phyloP scores from a whole-genome alignment of 495 filamentous ascomycete species.

The Aspergillus coremiiformis region DNA sequence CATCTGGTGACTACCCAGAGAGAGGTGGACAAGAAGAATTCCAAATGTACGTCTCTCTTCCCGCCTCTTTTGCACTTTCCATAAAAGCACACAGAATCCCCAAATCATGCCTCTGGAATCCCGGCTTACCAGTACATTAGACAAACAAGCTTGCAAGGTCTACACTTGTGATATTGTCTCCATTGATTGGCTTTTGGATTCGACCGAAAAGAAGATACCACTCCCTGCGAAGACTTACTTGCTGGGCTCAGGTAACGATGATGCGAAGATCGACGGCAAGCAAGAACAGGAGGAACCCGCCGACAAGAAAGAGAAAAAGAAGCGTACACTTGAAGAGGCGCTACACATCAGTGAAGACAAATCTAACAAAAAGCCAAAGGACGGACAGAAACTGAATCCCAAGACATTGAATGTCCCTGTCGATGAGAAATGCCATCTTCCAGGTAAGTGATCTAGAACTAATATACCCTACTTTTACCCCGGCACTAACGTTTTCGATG shows the following conservation, averaged over 20 bases:
- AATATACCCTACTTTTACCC: not conserved
- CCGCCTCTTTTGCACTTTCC: not conserved
- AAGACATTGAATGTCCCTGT: constrained; percentile 40
- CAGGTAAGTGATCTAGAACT: constrained; percentile 25
- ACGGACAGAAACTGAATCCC: constrained; percentile 35
- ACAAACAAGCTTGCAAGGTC: constrained; percentile 40
- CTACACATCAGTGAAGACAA: constrained; percentile 1
- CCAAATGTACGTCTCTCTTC: constrained; percentile 30
- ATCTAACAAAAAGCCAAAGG: constrained; percentile 32
- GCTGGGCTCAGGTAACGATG: constrained; percentile 9
- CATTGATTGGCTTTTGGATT: constrained; percentile 55
- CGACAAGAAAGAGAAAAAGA: constrained; percentile 20
- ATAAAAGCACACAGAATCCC: too few relatives aligned
- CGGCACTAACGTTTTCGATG: constrained; percentile 1
- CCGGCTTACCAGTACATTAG: constrained; percentile 21
- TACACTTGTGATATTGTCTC: constrained; percentile 49
- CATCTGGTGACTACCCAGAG: constrained; percentile 51
- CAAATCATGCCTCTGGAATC: not conserved
- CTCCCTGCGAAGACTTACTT: constrained; percentile 37
- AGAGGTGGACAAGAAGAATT: constrained; percentile 43
- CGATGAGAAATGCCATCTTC: constrained; percentile 38
- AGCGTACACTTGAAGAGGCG: constrained; percentile 14
- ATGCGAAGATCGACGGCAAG: constrained; percentile 8
- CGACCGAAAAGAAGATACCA: constrained; percentile 33
- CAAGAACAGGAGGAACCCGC: constrained; percentile 17